A percentile compares a stretch with the other conserved stretches of the same genome.
phyloP scores from a whole-genome alignment of 768 basidiomycete species.

The Russula lepida region DNA sequence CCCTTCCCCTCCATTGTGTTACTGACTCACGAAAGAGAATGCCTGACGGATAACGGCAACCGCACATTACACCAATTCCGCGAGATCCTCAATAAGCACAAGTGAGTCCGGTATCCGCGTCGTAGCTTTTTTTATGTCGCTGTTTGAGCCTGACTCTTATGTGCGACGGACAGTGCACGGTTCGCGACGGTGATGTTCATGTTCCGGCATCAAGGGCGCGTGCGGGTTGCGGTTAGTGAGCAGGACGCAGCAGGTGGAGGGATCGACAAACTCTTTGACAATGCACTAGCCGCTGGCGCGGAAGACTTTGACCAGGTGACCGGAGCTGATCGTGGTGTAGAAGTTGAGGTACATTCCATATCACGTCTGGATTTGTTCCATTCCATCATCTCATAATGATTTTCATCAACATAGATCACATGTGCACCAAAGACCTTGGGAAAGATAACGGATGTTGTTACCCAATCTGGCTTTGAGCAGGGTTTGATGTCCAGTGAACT shows the following conservation, averaged over 20 bases:
- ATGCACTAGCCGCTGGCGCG: constrained; percentile 12
- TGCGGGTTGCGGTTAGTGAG: constrained; percentile 13
- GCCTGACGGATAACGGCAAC: constrained; percentile 19
- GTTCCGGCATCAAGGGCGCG: constrained; percentile 17
- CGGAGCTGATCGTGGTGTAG: background rate
- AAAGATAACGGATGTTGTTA: constrained; percentile 10
- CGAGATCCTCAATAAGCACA: constrained; percentile 19
- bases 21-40: constrained; percentile 16
- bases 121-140: no score
- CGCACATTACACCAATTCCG: constrained; percentile 18
- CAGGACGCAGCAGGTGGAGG: background rate
- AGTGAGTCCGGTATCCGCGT: constrained; percentile 9
- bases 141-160: background rate
- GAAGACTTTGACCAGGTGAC: constrained; percentile 18
- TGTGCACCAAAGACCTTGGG: constrained; percentile 15
- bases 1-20: background rate
- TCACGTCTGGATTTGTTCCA: background rate
- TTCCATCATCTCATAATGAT: background rate
- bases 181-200: constrained; percentile 20
- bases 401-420: constrained; percentile 9
- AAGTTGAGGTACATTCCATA: constrained; percentile 13
- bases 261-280: constrained; percentile 15
- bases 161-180: constrained; percentile 7
- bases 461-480: constrained; percentile 4
- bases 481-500: constrained; percentile 19